phyloP scores from a whole-genome alignment of 495 filamentous ascomycete genomes.

The Aspergillus asperescens region DNA sequence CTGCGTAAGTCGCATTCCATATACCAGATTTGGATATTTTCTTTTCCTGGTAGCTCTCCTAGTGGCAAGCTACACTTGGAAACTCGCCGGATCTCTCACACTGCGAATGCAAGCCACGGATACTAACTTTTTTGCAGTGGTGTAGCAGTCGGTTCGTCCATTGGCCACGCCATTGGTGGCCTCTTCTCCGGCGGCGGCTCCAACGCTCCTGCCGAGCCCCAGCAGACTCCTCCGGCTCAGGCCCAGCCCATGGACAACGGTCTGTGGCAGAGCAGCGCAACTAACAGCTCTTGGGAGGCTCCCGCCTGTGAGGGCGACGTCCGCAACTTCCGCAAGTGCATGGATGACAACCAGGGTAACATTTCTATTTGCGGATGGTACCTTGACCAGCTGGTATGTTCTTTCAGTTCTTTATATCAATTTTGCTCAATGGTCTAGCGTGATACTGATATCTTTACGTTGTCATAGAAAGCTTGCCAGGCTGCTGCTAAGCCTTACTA shows the following conservation, averaged over 20 bases:
- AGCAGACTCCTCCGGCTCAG: conserved; percentile 38
- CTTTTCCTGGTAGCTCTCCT: neutral
- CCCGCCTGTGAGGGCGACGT: conserved; percentile 72
- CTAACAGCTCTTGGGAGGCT: conserved; percentile 39
- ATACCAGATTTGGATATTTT: neutral
- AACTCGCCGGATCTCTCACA: neutral
- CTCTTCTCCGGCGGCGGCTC: conserved; percentile 68
- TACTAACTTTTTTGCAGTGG: conserved; percentile 51
- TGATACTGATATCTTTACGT: conserved; percentile 20
- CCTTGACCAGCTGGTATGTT: conserved; percentile 76
- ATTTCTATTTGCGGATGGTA: conserved; percentile 98
- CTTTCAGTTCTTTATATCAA: neutral
- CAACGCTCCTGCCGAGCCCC: conserved; percentile 53
- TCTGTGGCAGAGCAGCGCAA: conserved; percentile 52
- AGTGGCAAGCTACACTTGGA: neutral
- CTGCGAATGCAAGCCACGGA: neutral
- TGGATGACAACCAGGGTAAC: conserved; percentile 89
- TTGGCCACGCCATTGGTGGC: conserved; percentile 90
- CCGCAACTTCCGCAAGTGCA: conserved; percentile 83
- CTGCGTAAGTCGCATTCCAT: conserved; percentile 55
- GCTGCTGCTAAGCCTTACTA: conserved; percentile 82
- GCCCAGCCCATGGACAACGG: conserved; percentile 44
- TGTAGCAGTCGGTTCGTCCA: conserved; percentile 89
- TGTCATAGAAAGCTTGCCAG: conserved; percentile 84
- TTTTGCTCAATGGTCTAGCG: too few species aligned